phyloP scores from a whole-genome alignment of 139 green algal genomes.

The Micractinium sp. region DNA sequence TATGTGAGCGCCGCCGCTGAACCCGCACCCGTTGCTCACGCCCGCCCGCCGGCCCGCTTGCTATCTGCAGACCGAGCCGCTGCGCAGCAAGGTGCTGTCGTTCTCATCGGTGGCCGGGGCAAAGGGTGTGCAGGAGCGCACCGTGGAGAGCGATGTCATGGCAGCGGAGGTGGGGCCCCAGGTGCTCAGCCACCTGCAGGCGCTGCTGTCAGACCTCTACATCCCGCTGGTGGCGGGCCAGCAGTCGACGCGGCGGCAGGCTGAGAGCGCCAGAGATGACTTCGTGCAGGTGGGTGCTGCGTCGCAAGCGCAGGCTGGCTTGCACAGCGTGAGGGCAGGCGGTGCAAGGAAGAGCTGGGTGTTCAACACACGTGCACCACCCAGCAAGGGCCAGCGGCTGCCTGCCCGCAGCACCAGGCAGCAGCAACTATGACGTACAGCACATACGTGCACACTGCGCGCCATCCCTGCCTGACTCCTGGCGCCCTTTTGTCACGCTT shows the following conservation, averaged over 20 bases:
- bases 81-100: conserved; percentile 72
- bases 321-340: not conserved
- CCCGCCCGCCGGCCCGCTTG: not conserved
- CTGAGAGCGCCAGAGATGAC: conserved; percentile 61
- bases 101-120: conserved; percentile 67
- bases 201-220: conserved; percentile 83
- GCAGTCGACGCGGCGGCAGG: conserved; percentile 63
- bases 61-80: conserved; percentile 58
- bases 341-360: not conserved
- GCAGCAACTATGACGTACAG: not conserved
- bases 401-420: not conserved
- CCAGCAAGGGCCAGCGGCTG: not conserved
- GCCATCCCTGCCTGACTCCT: not conserved
- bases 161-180: conserved; percentile 36
- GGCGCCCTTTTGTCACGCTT: conserved; percentile 24
- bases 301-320: not conserved
- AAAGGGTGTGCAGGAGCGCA: conserved; percentile 78
- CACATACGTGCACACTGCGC: not conserved
- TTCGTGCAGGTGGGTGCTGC: conserved; percentile 59
- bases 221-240: conserved; percentile 81
- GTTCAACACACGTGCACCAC: not conserved
- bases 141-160: conserved; percentile 63
- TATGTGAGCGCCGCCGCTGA: too few relatives aligned
- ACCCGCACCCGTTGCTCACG: not conserved
- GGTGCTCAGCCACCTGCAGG: conserved; percentile 74